phyloP scores from a whole-genome alignment of 768 basidiomycete genomes.

The Chalciporus pseudorubinellus region DNA sequence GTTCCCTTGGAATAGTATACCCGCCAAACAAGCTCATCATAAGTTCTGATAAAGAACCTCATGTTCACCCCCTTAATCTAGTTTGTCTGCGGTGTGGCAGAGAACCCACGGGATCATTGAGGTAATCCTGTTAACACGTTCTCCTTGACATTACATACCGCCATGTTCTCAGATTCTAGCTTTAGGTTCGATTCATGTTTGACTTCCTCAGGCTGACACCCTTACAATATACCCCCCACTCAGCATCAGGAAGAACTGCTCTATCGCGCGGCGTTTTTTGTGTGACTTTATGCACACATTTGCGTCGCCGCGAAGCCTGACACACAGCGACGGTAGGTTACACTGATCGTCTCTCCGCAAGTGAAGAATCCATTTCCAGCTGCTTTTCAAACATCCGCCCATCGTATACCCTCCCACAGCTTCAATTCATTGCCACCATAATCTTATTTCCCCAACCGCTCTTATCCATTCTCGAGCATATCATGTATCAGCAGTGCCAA shows the following conservation, averaged over 20 bases:
- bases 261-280: neutral
- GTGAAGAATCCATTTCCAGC: neutral
- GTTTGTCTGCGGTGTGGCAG: neutral
- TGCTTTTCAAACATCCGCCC: neutral
- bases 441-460: constrained; percentile 2
- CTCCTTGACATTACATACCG: constrained; percentile 1
- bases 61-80: constrained; percentile 11
- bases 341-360: neutral
- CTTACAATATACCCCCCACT: neutral
- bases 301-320: neutral
- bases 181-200: constrained; percentile 7
- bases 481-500: constrained; percentile 1
- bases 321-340: neutral
- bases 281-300: neutral
- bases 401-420: constrained; percentile 4
- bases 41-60: neutral
- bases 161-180: constrained; percentile 14
- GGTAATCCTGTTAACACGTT: constrained; percentile 15
- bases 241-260: neutral
- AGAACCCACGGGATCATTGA: constrained; percentile 8
- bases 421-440: neutral
- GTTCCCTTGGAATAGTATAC: constrained; percentile 4
- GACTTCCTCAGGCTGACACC: constrained; percentile 1
- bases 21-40: neutral
- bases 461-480: constrained; percentile 5